A percentile compares a stretch with the other conserved stretches of the same genome.
Evolutionary conservation across 139 green algal genomes (phyloP).

Genomic region (Desmodesmus armatus): DNA sequence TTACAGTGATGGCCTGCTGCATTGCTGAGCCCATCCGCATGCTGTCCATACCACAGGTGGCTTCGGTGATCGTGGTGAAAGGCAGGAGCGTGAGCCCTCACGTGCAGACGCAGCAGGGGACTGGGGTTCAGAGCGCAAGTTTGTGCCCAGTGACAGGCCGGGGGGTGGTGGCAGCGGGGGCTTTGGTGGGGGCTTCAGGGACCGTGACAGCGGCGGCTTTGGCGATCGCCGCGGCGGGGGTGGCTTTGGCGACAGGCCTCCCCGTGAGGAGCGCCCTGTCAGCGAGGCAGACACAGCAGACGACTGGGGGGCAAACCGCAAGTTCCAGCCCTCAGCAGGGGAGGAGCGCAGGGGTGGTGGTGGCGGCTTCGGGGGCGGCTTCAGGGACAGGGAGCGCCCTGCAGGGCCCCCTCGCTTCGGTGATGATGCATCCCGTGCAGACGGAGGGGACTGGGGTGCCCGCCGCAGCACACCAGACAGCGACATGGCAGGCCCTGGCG

Average conservation of each 20-base stretch:
- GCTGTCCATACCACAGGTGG: not conserved
- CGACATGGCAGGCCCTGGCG: constrained; percentile 1
- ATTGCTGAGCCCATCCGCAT: not conserved
- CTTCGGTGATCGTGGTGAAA: constrained; percentile 40
- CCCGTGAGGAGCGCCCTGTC: constrained; percentile 50
- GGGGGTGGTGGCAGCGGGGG: constrained; percentile 44
- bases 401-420: not conserved
- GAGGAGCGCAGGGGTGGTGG: constrained; percentile 29
- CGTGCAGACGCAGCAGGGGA: constrained; percentile 79
- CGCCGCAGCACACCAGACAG: constrained; percentile 14
- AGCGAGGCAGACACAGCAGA: constrained; percentile 79
- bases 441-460: constrained; percentile 51
- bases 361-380: constrained; percentile 36
- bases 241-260: constrained; percentile 54
- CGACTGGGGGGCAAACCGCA: constrained; percentile 77
- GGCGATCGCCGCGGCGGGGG: constrained; percentile 48
- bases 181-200: constrained; percentile 49
- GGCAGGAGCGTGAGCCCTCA: constrained; percentile 69
- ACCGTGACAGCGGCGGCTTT: constrained; percentile 46
- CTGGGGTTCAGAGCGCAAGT: constrained; percentile 83
- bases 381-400: constrained; percentile 50
- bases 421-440: constrained; percentile 47
- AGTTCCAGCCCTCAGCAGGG: constrained; percentile 65
- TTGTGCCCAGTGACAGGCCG: constrained; percentile 58
- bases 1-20: not conserved